phyloP scores from a whole-genome alignment of 2,329 filamentous ascomycete genomes.

The Cordyceps cateniannulata region DNA sequence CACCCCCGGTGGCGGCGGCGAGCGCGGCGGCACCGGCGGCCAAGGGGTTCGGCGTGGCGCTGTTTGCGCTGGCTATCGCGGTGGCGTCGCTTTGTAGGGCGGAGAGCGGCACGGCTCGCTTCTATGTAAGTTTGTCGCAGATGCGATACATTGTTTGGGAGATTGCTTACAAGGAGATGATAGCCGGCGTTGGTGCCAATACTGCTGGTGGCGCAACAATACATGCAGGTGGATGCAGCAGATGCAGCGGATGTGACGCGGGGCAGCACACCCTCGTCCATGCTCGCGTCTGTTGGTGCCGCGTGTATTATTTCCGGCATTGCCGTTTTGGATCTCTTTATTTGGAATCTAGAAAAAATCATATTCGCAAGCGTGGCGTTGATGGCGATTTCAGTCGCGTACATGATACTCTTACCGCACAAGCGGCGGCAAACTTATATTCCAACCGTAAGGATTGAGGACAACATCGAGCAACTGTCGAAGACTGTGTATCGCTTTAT shows the following conservation, averaged over 20 bases:
- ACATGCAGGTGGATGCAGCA: background rate
- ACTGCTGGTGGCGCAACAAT: slow-evolving; percentile 15
- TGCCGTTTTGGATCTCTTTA: slow-evolving; percentile 19
- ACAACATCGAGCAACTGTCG: slow-evolving; percentile 20
- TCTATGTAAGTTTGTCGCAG: slow-evolving; percentile 9
- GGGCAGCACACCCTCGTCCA: background rate
- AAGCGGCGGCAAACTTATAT: background rate
- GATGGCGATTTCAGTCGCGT: slow-evolving; percentile 23
- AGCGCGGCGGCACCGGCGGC: background rate
- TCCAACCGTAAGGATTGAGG: slow-evolving; percentile 21
- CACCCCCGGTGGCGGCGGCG: slow-evolving; percentile 1
- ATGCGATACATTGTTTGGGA: background rate
- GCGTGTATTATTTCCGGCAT: slow-evolving; percentile 4
- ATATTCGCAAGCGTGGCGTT: slow-evolving; percentile 23
- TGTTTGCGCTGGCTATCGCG: slow-evolving; percentile 9
- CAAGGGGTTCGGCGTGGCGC: background rate
- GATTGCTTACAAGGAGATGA: background rate
- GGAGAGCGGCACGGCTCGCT: slow-evolving; percentile 14
- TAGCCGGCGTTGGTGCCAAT: slow-evolving; percentile 22
- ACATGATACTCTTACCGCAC: slow-evolving; percentile 18
- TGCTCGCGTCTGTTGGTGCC: background rate
- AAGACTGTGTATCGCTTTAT: slow-evolving; percentile 15
- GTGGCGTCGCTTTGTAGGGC: slow-evolving; percentile 15
- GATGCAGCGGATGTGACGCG: background rate
- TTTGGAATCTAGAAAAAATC: slow-evolving; percentile 20